Percentiles rank a stretch among this genome's conserved stretches.
phyloP scores from a whole-genome alignment of 2,329 filamentous ascomycete species.

The Cercospora beticola region DNA sequence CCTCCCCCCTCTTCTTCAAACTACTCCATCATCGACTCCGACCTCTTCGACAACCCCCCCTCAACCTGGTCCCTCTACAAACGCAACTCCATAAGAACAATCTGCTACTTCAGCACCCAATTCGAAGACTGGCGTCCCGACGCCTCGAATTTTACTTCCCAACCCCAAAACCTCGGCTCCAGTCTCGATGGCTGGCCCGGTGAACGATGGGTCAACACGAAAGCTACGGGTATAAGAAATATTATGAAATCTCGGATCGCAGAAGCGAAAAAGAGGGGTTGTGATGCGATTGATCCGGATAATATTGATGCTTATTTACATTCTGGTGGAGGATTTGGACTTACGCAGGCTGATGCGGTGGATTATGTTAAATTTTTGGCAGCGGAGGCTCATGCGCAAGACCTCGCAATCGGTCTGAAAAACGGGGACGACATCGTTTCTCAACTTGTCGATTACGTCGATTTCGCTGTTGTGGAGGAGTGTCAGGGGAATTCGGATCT shows the following conservation, averaged over 20 bases:
- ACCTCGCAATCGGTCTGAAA: constrained; percentile 66
- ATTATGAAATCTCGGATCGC: constrained; percentile 64
- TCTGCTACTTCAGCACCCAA: constrained; percentile 74
- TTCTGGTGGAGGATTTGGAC: constrained; percentile 50
- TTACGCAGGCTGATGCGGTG: constrained; percentile 59
- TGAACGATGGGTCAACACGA: constrained; percentile 66
- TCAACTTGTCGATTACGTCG: constrained; percentile 60
- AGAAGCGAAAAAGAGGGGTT: constrained; percentile 48
- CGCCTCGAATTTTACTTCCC: constrained; percentile 52
- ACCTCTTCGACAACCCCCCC: constrained; percentile 13
- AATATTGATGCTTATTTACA: constrained; percentile 32
- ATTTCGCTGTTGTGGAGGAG: constrained; percentile 19
- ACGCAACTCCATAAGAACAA: constrained; percentile 30
- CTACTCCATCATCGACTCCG: constrained; percentile 13
- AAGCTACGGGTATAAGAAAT: constrained; percentile 56
- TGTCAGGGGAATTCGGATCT: constrained; percentile 6
- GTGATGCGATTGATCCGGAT: constrained; percentile 9
- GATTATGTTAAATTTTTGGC: constrained; percentile 63
- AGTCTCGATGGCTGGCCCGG: constrained; percentile 62
- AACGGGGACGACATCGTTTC: constrained; percentile 64
- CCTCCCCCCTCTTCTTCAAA: too few relatives aligned
- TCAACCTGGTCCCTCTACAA: constrained; percentile 12
- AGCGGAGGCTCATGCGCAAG: constrained; percentile 52
- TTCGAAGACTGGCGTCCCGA: constrained; percentile 69
- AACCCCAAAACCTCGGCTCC: constrained; percentile 56